Evolutionary conservation across 179 eudicot species (phyloP), one percentile per base, ranked within the genome.

Genomic region (Beta lomatogona): DNA sequence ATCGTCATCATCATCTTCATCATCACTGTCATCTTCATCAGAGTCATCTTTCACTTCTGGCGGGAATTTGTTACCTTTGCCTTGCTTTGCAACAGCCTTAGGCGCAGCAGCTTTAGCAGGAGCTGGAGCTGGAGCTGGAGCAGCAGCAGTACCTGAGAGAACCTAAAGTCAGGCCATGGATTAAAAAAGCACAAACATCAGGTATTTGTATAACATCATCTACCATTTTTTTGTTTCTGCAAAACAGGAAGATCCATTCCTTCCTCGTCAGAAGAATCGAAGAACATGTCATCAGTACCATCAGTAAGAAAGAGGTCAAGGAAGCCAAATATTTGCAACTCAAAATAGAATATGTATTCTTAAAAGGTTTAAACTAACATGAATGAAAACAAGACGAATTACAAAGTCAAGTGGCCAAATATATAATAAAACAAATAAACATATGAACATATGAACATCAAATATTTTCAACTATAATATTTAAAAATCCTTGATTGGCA

Each of bases 181-280:
- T 28, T 44, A 9, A 21, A 12, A 2, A 53, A 58, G 77, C 21
- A 36, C 31, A 45, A 44, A 11, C 61, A 55, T 12, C 45, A 45
- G 57, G 6, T 44, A 5, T 16, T 28, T 19, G 45, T 41, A 48
- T 8, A n/a, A 52, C 12, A 73, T 1, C 13, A 54, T 4, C 0
- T 82, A 85, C 87, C 87, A 74, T 83, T 85, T 66, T 63, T 85
- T 71, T 69, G 78, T 57, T 60, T 76, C 0, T 12, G 66, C 41
- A 76, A 70, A 61, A 57, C 69, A 12, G 79, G 82, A 45, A 82
- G 13, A 9, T 80, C 83, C 83, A n/a, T 80, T 86, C 81, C 85
- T 13, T 75, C 88, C 3, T 86, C 90, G 50, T 86, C 71, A 7
- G 57, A 48, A 3, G 7, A 6, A 48, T 48, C 59, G 11, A 77